These are phyloP conservation scores for Herpetospermum pedunculosum DNA, from an alignment of 306 rosid genomes.

Conservation along the genomic window DNA sequence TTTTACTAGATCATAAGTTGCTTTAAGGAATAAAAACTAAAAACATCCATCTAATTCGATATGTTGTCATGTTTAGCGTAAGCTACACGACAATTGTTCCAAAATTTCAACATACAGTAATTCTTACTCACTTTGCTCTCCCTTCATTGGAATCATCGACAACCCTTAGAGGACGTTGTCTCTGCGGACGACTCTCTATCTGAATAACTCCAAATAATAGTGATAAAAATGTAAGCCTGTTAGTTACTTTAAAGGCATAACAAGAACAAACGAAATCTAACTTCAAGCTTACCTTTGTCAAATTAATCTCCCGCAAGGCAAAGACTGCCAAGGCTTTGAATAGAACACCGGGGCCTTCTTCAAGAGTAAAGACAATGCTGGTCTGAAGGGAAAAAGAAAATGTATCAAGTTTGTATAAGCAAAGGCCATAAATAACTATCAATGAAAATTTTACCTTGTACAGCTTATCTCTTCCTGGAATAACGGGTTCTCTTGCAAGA, in stretches of 20 bases:
- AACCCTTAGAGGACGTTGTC: slow-evolving; percentile 53
- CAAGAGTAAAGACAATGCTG: slow-evolving; percentile 69
- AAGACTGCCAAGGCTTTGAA: slow-evolving; percentile 86
- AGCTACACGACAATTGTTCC: background rate
- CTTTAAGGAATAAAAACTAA: background rate
- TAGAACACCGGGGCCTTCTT: slow-evolving; percentile 81
- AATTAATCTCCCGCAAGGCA: slow-evolving; percentile 58
- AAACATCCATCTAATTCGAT: background rate
- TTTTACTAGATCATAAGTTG: background rate
- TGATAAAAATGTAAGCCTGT: background rate
- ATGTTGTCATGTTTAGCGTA: background rate
- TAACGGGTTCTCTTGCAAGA: slow-evolving; percentile 75
- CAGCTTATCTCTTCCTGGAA: slow-evolving; percentile 49
- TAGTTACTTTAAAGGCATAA: background rate
- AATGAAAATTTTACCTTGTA: slow-evolving; percentile 38
- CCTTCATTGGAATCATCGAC: slow-evolving; percentile 73
- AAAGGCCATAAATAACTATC: background rate
- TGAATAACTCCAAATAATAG: slow-evolving; percentile 27
- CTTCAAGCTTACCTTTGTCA: slow-evolving; percentile 43
- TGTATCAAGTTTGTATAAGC: slow-evolving; percentile 8
- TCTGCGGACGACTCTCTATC: slow-evolving; percentile 83
- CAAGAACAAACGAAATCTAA: slow-evolving; percentile 2
- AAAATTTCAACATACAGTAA: slow-evolving; percentile 10
- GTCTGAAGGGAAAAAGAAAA: slow-evolving; percentile 39
- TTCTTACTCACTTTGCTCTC: slow-evolving; percentile 57